Evolutionary conservation across 164 flowering plant genomes (phyloP).

Genomic region (Magnolia officinalis): DNA sequence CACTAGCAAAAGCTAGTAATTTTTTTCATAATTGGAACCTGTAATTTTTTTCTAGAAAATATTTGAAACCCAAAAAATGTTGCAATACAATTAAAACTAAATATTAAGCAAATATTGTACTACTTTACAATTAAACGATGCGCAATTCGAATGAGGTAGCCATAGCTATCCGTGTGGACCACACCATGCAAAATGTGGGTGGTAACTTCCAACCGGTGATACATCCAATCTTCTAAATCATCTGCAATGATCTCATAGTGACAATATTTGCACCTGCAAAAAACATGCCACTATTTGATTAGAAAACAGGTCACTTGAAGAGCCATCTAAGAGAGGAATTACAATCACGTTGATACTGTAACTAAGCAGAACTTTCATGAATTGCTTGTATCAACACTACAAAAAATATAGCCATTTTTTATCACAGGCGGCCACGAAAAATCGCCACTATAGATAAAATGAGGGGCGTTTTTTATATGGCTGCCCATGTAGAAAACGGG

Average conservation of each 20-base stretch:
- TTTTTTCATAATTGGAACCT: too few relatives aligned
- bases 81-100: too few relatives aligned
- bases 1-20: too few relatives aligned
- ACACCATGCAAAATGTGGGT: conserved; percentile 83
- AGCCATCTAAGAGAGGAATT: neutral
- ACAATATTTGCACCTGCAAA: conserved; percentile 75
- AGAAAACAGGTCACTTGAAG: neutral
- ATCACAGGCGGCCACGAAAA: too few relatives aligned
- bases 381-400: neutral
- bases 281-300: neutral
- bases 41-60: too few relatives aligned
- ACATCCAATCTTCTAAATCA: conserved; percentile 74
- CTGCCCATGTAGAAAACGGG: too few relatives aligned
- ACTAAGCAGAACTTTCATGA: neutral
- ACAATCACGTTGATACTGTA: neutral
- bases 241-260: conserved; percentile 43
- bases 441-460: too few relatives aligned
- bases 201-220: conserved; percentile 59
- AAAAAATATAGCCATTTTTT: too few relatives aligned
- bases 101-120: too few relatives aligned
- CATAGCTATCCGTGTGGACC: conserved; percentile 74
- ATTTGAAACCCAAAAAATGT: too few relatives aligned
- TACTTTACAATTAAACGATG: too few relatives aligned
- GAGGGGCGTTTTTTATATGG: too few relatives aligned
- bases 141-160: conserved; percentile 70